Base-by-base conservation (phyloP, 1,139 yeast species). In the Yamadazyma triangularis region DNA sequence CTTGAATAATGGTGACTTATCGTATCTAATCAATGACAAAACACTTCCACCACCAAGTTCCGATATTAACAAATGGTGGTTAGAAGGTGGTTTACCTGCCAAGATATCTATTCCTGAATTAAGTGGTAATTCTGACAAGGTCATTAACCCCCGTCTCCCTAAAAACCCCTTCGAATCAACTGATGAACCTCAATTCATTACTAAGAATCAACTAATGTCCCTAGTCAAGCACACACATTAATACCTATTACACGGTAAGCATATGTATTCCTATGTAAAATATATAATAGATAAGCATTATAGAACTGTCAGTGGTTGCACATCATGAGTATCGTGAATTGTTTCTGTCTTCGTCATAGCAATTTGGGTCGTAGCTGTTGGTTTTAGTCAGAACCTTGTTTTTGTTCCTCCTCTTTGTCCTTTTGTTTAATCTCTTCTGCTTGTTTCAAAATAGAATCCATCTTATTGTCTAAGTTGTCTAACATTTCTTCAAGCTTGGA, bases 21-120 rank as follows among this genome's bases (percentile, higher is more conserved):
- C 56, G 38, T 56, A 47, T 37, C 48, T 57, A 35, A 47, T 52
- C 12, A 56, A 53, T 33, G 53, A 50, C 26, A 46, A 51, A 27
- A 61, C 63, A 14, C 60, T 89, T 31, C 96, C 96, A 2, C 86
- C 96, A 0, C 98, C 98, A 13, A 83, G 95, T 39, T 76, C 93
- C 0, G 95, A 86, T 33, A 54, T 64, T 10, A 62, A 71, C 21
- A 86, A 87, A 54, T 91, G 98, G 98, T 91, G 98, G 98, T 67
- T 87, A 24, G 79, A 79, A 11, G 80, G 79, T 8, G 91, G 93
- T 0, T n/a, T n/a, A n/a, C 70, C 83, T 5, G 91, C 89, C 2
- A 86, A 79, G 48, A 81, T 89, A 4, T 50, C 53, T 4, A 68
- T 77, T 11, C 58, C 64, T 4, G 70, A 67, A 34, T 47, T 70